These are phyloP conservation scores for Verticillium isaacii DNA, from an alignment of 2,329 filamentous ascomycete genomes.

Conservation along the genomic window DNA sequence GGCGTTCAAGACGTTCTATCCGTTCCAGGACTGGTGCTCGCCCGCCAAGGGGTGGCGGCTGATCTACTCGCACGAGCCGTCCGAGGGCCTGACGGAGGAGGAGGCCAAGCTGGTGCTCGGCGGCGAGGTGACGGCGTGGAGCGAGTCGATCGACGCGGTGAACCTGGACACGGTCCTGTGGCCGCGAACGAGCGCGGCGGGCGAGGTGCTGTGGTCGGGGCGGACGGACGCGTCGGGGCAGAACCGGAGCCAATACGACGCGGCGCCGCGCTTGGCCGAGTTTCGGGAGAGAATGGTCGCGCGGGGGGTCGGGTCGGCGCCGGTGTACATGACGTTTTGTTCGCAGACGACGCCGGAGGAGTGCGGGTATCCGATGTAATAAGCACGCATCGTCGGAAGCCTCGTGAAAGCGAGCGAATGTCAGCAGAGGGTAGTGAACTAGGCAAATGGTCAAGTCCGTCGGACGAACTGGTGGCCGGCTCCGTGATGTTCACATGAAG, in stretches of 20 bases:
- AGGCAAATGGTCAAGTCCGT: background rate
- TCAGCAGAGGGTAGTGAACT: background rate
- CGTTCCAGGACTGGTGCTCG: conserved; percentile 76
- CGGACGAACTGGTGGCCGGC: background rate
- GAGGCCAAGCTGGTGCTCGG: conserved; percentile 67
- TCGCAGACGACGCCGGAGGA: conserved; percentile 40
- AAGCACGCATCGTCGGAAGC: background rate
- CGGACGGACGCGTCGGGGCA: conserved; percentile 57
- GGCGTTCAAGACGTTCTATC: conserved; percentile 50
- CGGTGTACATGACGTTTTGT: conserved; percentile 71
- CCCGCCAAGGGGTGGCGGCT: conserved; percentile 79
- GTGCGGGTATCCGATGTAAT: conserved; percentile 9
- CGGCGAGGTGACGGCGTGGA: conserved; percentile 79
- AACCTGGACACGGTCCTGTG: conserved; percentile 74
- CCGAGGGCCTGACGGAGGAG: conserved; percentile 55
- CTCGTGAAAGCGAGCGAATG: background rate
- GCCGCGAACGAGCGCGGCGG: conserved; percentile 70
- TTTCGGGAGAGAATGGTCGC: conserved; percentile 72
- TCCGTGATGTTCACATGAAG: background rate
- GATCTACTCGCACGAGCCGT: conserved; percentile 76
- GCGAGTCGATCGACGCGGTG: conserved; percentile 70
- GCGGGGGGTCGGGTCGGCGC: conserved; percentile 57
- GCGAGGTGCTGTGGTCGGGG: conserved; percentile 78
- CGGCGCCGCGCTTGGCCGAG: conserved; percentile 65
- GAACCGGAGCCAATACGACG: conserved; percentile 68